Percentiles rank a stretch among this genome's conserved stretches.
These are phyloP conservation scores for Citrus mangshanensis DNA, from an alignment of 345 rosid species.

Conservation along the genomic window DNA sequence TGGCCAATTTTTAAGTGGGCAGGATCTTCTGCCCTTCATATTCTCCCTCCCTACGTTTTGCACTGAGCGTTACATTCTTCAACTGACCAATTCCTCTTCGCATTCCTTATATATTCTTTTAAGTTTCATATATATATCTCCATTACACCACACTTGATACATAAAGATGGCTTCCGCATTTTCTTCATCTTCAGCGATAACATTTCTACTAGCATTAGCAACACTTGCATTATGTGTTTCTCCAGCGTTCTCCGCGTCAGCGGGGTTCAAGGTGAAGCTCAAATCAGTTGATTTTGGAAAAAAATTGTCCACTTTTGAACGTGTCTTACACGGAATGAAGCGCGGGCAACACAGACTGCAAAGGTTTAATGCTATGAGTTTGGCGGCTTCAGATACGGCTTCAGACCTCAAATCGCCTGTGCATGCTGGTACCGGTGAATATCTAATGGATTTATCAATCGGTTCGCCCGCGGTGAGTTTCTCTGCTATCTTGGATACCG, in stretches of 20 bases:
- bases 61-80: not conserved
- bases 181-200: not conserved
- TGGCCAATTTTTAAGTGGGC: slow-evolving; percentile 3
- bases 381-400: slow-evolving; percentile 27
- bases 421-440: slow-evolving; percentile 76
- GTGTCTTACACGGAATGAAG: slow-evolving; percentile 57
- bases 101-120: not conserved
- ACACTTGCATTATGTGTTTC: not conserved
- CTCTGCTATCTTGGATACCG: slow-evolving; percentile 80
- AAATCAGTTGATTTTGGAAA: slow-evolving; percentile 66
- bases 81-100: not conserved
- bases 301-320: slow-evolving; percentile 74
- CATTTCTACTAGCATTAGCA: not conserved
- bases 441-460: slow-evolving; percentile 61
- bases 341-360: slow-evolving; percentile 64
- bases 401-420: slow-evolving; percentile 39
- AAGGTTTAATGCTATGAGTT: slow-evolving; percentile 43
- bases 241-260: slow-evolving; percentile 12
- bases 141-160: fast-evolving
- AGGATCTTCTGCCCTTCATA: not conserved
- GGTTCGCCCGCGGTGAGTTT: slow-evolving; percentile 62
- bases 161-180: slow-evolving; percentile 19
- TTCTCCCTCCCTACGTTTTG: not conserved
- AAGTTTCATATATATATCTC: not conserved
- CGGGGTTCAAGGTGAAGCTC: slow-evolving; percentile 50